Evolutionary conservation across 2,329 filamentous ascomycete species (phyloP), one percentile per base, ranked within the genome.

Genomic region (Aspergillus awamori): DNA sequence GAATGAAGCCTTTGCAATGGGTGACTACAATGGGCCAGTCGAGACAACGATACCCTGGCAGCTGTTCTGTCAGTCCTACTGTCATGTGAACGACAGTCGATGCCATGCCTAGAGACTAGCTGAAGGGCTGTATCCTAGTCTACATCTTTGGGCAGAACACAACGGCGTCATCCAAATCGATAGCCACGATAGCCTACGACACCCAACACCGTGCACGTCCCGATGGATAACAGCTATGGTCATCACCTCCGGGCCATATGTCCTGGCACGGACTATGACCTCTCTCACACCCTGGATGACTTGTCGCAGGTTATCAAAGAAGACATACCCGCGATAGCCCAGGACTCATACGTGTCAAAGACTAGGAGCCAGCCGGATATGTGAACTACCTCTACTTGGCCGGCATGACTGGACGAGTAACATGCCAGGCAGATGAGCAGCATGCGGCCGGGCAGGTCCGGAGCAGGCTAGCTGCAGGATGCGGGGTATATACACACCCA

Each of bases 281-380:
- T 28, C 26, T 28, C 10, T 7, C 41, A 24, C 20, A 24, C 41
- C 10, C 47, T 28, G 1, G 28, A 33, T 22, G 30, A 45, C 17
- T 22, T 47, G 53, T 56, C 39, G 41, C 41, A 30, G 39, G 26
- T 28, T 22, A 56, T 56, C 53, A n/a, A 33, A 17, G 53, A 45
- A 13, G 53, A 22, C 43, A 45, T 33, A 56, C 4, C 8, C 39
- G 38, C 33, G 38, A 45, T 55, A 28, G 28, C 39, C 26, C 38
- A 26, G 24, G 53, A 20, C 36, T 47, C 39, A 56, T 39, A 47
- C 53, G 53, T 56, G 53, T 56, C 53, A 47, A 45, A 17, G 17
- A 39, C 41, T 56, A 56, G 38, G 53, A 22, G 30, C 6, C 24
- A 41, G 36, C 15, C 39, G 39, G 53, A 15, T 47, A 22, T 45